Base-by-base conservation (phyloP, 306 rosid genomes). In the Quercus aquifolioides region DNA sequence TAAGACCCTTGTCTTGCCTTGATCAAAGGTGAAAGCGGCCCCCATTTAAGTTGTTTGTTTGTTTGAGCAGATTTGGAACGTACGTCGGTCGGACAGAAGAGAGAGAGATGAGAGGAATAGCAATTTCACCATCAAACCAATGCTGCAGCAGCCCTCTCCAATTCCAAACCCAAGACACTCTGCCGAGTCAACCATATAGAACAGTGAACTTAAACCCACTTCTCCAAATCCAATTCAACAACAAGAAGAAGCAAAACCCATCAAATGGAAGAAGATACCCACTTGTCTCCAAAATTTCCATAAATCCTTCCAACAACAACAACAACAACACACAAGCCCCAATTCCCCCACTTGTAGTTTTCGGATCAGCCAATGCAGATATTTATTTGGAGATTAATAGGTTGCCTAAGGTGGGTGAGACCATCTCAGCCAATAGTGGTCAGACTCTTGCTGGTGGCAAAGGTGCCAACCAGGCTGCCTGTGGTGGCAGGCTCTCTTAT, bases 291-390 rank as follows among this genome's bases (percentile, higher is more conserved):
- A 38, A 38, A 38, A 86, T 81, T 76, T 79, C 92, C 17, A 8
- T 76, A 15, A 76, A 82, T 64, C 75, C 90, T 2, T 87, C 92
- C 0, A 73, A 6, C 9, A 35, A 35, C 43, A 33, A 35, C 43
- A 33, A 33, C 7, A 38, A 38, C 46, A 38, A 77, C 14, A 3
- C 74, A 11, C 84, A 69, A 52, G 33, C 10, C 69, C 75, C 76
- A 57, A 28, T 3, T 56, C 85, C 83, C 9, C 98, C 95, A 2
- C 79, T 92, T 1, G 92, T 95, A 28, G 99, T 95, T 20, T 95
- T 95, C 0, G 99, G 98, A 0, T 95, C 98, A 23, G 97, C 97
- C 70, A 91, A 91, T 84, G 98, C 97, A 5, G 97, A 95, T 84
- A 91, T 92, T 81, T 92, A 92, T 74, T 85, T 95, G 2, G 99